Conservation (phyloP, 139 green algal species). For the Deuterostichococcus epilithicus region DNA sequence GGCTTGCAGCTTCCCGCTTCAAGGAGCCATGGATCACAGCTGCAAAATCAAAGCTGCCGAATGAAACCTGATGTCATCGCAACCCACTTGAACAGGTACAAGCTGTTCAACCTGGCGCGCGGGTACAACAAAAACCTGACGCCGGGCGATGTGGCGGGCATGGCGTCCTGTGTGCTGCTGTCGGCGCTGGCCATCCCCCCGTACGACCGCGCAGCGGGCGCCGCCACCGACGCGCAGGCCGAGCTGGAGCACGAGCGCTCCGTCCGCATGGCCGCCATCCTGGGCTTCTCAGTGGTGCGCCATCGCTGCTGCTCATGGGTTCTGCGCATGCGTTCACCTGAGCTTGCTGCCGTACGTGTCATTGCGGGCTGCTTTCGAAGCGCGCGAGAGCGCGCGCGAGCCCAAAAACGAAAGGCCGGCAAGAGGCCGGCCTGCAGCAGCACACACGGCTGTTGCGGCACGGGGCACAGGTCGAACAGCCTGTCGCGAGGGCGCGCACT, state of each 20-base stretch:
- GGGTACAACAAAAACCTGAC: conserved; percentile 84
- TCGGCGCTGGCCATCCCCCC: conserved; percentile 86
- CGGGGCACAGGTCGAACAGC: too few species aligned
- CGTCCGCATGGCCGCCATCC: conserved; percentile 88
- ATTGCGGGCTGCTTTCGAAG: too few species aligned
- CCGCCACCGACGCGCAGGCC: conserved; percentile 41
- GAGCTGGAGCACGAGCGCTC: conserved; percentile 85
- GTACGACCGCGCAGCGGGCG: conserved; percentile 61
- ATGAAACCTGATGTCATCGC: too few species aligned
- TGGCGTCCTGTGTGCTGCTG: conserved; percentile 90
- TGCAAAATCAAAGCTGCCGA: too few species aligned
- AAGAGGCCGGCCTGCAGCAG: conserved; percentile 1
- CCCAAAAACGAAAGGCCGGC: not conserved
- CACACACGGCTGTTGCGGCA: too few species aligned
- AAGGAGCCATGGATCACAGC: too few species aligned
- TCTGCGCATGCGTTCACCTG: too few species aligned
- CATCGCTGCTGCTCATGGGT: too few species aligned
- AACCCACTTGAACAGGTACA: conserved; percentile 33
- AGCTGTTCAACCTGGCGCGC: conserved; percentile 87
- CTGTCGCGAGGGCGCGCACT: too few species aligned
- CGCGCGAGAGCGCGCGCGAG: too few species aligned
- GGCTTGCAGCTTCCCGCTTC: too few species aligned
- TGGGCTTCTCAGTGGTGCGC: conserved; percentile 77
- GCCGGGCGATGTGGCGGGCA: conserved; percentile 55
- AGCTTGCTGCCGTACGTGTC: too few species aligned